A percentile compares a stretch with the other conserved stretches of the same genome.
Evolutionary conservation across 225 moss, liverwort and hornwort genomes (phyloP).

Genomic region (Pseudoscleropodium purum): DNA sequence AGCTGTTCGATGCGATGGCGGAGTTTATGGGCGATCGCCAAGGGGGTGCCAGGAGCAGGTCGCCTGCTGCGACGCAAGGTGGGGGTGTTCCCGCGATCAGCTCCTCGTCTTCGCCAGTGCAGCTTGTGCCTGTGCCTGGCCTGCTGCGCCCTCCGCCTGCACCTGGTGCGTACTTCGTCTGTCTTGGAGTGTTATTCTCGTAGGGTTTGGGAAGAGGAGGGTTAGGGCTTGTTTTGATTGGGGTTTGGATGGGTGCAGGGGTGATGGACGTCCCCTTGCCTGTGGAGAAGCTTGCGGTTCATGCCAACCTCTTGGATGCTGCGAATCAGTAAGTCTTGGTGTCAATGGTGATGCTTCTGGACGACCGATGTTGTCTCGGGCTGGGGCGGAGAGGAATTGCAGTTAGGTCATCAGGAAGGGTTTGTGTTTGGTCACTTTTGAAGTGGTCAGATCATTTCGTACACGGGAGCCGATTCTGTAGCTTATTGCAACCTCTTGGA

Average conservation of each 20-base stretch:
- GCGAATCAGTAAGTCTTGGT: slow-evolving; percentile 35
- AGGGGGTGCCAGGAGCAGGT: slow-evolving; percentile 27
- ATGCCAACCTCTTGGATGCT: slow-evolving; percentile 25
- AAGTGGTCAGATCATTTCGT: not conserved
- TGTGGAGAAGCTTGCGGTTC: slow-evolving; percentile 43
- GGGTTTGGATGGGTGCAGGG: slow-evolving; percentile 13
- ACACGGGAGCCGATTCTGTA: not conserved
- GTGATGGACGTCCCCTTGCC: slow-evolving; percentile 35
- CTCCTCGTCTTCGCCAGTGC: not conserved
- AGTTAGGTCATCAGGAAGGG: not conserved
- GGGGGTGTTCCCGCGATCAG: not conserved
- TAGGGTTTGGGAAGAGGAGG: not conserved
- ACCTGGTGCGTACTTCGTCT: slow-evolving; percentile 10
- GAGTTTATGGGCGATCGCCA: slow-evolving; percentile 59
- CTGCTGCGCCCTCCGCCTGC: slow-evolving; percentile 23
- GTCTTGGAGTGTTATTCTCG: not conserved
- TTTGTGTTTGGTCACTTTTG: not conserved
- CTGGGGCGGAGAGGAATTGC: not conserved
- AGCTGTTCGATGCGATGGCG: slow-evolving; percentile 56
- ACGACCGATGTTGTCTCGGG: not conserved
- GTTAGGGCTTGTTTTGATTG: not conserved
- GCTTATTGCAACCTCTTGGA: not conserved
- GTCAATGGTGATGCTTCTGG: not conserved
- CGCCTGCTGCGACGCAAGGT: slow-evolving; percentile 15
- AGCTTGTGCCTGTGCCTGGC: slow-evolving; percentile 13